Conservation (phyloP, 225 moss, liverwort and hornwort species). For the Polytrichum formosum region DNA sequence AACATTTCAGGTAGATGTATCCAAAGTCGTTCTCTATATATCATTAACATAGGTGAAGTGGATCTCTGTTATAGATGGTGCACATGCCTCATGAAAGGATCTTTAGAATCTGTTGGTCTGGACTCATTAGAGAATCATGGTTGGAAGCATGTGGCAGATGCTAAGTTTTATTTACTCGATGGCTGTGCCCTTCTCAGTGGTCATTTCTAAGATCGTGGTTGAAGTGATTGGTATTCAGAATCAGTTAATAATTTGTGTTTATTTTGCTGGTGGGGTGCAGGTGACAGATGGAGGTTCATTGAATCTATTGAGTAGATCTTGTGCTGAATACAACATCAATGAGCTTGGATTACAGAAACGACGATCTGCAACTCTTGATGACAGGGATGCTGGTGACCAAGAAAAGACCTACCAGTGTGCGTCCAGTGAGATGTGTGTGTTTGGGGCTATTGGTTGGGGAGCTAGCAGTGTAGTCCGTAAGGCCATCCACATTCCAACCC, state of each 20-base stretch:
- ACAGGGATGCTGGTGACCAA: constrained; percentile 69
- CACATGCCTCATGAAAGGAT: not conserved
- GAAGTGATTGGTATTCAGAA: no score
- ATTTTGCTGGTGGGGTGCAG: constrained; percentile 44
- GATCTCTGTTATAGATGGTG: not conserved
- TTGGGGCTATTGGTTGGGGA: constrained; percentile 98
- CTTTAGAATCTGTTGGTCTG: not conserved
- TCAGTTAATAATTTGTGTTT: not conserved
- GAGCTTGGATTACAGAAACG: constrained; percentile 97
- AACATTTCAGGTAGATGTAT: no score
- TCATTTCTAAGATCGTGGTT: no score
- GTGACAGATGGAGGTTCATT: constrained; percentile 92
- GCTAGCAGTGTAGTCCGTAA: constrained; percentile 98
- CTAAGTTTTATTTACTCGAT: no score
- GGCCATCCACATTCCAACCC: constrained; percentile 96
- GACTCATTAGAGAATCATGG: no score
- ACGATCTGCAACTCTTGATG: constrained; percentile 67
- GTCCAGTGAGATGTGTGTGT: constrained; percentile 97
- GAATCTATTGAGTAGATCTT: constrained; percentile 95
- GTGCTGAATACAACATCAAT: constrained; percentile 98
- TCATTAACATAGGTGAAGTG: no score
- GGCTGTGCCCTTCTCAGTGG: no score
- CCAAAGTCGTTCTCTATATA: no score
- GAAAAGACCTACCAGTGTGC: constrained; percentile 98
- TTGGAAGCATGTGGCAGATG: no score